Evolutionary conservation across 768 basidiomycete genomes (phyloP), one percentile per base, ranked within the genome.

Genomic region (Porphyrellus cyaneotinctus): DNA sequence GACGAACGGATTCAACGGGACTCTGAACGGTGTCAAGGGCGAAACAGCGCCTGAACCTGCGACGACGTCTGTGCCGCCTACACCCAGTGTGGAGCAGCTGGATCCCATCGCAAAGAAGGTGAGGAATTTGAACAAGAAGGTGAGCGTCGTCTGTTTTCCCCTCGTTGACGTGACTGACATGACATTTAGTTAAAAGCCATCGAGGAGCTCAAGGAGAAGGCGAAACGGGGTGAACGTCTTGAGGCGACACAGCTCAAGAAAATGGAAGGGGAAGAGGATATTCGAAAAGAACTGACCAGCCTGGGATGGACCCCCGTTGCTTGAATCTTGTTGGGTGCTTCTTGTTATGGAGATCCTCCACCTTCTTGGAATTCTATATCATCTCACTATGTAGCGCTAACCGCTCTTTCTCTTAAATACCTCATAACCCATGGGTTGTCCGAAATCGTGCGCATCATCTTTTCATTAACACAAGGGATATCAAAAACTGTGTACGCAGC

Each of bases 211-310:
- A 98, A 97, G 75, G 91, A 90, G 59, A 93, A 94, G 74, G 80
- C 83, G 24, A 87, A 82, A 64, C 82, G 88, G 32, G 95, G 97
- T 1, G 95, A 98, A 69, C 82, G 87, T 50, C 78, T 99, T 28
- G 95, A 99, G 70, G 86, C 85, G 51, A 99, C 95, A 17, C 95
- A 99, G 71, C 74, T 95, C 60, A 90, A 88, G 82, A 99, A 99
- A 82, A 95, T 98, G 63, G 94, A 97, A 37, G 85, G 86, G 10
- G 95, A 97, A 70, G 79, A 67, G 10, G 88, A 88, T 54, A 91
- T 97, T 64, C 75, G 83, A 63, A 84, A 83, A 65, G 95, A 97
- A 74, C 81, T 97, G 43, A 67, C 75, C 12, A 58, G 61, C 23
- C 66, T 78, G 3, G 67, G 56, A 39, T 4, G 63, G 54, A 26